phyloP scores from a whole-genome alignment of 176 grass and related monocot species.

The Avena atlantica region DNA sequence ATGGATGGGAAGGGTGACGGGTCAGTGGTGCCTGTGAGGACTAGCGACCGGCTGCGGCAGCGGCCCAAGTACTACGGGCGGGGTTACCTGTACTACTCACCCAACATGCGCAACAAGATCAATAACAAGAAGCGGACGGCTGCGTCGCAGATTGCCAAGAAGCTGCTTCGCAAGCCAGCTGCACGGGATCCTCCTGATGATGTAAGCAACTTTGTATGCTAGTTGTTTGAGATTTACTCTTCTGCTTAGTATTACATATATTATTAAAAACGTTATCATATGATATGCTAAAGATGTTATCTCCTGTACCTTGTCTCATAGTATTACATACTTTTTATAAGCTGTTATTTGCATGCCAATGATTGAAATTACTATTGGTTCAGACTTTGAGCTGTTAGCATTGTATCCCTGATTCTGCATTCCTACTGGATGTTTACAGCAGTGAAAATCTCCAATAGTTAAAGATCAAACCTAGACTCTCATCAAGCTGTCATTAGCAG shows the following conservation, averaged over 20 bases:
- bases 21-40: constrained; percentile 58
- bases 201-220: constrained; percentile 59
- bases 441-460: background rate
- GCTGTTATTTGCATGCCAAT: constrained; percentile 25
- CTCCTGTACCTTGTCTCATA: constrained; percentile 4
- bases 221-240: background rate
- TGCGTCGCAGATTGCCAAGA: constrained; percentile 93
- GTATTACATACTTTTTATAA: background rate
- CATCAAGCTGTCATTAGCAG: constrained; percentile 16
- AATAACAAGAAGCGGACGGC: constrained; percentile 93
- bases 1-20: constrained; percentile 53
- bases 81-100: constrained; percentile 71
- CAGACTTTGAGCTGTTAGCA: background rate
- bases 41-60: constrained; percentile 73
- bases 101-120: constrained; percentile 81
- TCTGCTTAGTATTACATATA: background rate
- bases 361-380: background rate
- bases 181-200: constrained; percentile 58
- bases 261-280: background rate
- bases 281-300: constrained; percentile 19
- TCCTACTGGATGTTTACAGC: background rate
- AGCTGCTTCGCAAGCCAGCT: constrained; percentile 70
- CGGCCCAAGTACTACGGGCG: constrained; percentile 72
- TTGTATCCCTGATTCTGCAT: constrained; percentile 13
- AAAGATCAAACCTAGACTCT: background rate